Conservation (phyloP, 768 basidiomycete species). For the Rhodocollybia butyracea region DNA sequence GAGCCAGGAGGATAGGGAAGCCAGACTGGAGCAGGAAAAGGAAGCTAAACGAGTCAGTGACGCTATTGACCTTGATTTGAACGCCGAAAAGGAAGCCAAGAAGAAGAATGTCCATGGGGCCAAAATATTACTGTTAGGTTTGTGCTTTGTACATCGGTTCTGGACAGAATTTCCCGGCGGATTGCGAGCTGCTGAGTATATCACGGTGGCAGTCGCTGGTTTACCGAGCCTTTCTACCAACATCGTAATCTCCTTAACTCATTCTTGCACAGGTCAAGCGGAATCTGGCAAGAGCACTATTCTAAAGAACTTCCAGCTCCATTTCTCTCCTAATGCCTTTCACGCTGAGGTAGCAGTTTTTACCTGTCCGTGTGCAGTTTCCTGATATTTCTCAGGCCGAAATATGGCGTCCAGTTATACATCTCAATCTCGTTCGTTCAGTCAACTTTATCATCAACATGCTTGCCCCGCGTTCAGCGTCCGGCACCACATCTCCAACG, state of each 20-base stretch:
- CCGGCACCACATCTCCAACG: constrained; percentile 1
- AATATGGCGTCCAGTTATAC: constrained; percentile 63
- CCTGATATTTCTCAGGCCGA: constrained; percentile 28
- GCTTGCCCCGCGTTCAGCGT: neutral
- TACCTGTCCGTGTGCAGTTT: neutral
- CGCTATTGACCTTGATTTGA: constrained; percentile 50
- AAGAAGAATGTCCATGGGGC: constrained; percentile 36
- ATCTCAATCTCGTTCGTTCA: constrained; percentile 63
- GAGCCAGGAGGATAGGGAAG: constrained; percentile 36
- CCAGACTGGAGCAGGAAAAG: constrained; percentile 39
- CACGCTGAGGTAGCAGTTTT: constrained; percentile 40
- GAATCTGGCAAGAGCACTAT: constrained; percentile 69
- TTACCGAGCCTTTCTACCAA: no score
- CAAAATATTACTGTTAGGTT: constrained; percentile 58
- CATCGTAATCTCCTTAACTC: neutral
- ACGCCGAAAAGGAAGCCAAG: constrained; percentile 39
- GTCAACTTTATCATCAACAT: constrained; percentile 40
- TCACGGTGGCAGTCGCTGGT: no score
- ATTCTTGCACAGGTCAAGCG: constrained; percentile 46
- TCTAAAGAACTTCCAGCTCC: constrained; percentile 63
- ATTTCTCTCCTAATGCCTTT: constrained; percentile 58
- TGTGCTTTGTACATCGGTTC: no score
- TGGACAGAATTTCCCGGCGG: no score
- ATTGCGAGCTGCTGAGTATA: no score
- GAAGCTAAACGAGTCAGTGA: constrained; percentile 53